Conservation (phyloP, 2,329 filamentous ascomycete genomes). For the Tolypocladium cylindrosporum region DNA sequence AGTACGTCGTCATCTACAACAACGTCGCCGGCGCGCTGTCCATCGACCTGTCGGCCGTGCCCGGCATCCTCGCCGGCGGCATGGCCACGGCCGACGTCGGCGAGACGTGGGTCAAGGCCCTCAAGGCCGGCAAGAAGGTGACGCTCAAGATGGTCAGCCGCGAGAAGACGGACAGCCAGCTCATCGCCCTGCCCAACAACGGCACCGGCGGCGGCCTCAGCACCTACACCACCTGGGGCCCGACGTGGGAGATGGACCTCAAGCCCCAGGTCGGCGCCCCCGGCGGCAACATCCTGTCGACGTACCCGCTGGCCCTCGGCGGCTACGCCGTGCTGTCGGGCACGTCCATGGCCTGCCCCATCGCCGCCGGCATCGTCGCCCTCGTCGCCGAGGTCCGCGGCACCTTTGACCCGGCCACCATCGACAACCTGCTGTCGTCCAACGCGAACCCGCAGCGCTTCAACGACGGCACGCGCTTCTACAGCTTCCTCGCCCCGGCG, state of each 20-base stretch:
- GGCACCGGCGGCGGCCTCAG: constrained; percentile 41
- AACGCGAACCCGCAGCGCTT: constrained; percentile 39
- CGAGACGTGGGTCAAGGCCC: constrained; percentile 29
- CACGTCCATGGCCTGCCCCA: constrained; percentile 51
- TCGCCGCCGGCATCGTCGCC: constrained; percentile 43
- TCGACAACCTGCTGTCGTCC: constrained; percentile 39
- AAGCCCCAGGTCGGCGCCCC: constrained; percentile 47
- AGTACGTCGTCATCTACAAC: constrained; percentile 55
- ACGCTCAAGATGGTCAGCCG: constrained; percentile 33
- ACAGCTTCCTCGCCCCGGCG: constrained; percentile 38
- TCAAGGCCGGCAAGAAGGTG: constrained; percentile 33
- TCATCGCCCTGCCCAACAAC: constrained; percentile 17
- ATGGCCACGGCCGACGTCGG: constrained; percentile 33
- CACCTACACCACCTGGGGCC: constrained; percentile 48
- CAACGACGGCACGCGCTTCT: constrained; percentile 30
- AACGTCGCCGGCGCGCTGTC: constrained; percentile 26
- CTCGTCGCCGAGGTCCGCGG: constrained; percentile 41
- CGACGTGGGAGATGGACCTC: constrained; percentile 46
- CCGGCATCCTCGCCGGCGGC: constrained; percentile 24
- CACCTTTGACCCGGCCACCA: constrained; percentile 36
- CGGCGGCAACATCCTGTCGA: constrained; percentile 49
- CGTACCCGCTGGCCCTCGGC: constrained; percentile 35
- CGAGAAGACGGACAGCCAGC: constrained; percentile 18
- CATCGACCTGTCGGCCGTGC: constrained; percentile 20
- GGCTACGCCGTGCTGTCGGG: constrained; percentile 43